Evolutionary conservation across 2,329 filamentous ascomycete genomes (phyloP).

Genomic region (Penicillium thymicola): DNA sequence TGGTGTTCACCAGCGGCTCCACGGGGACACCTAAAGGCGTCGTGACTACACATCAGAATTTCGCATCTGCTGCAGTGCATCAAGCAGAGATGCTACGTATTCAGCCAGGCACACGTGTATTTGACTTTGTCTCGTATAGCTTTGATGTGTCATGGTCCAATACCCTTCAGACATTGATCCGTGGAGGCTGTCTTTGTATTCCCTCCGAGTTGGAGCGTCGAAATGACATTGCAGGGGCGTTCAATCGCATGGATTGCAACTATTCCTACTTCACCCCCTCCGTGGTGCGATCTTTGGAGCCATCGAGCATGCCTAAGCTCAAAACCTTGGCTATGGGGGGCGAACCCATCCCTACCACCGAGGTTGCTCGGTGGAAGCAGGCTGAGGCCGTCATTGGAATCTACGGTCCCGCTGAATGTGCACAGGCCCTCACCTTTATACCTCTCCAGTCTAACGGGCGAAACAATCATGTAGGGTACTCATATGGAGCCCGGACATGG

Average conservation of each 20-base stretch:
- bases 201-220: neutral
- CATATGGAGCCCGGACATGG: neutral
- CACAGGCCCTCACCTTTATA: neutral
- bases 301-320: neutral
- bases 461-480: neutral
- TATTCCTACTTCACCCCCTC: neutral
- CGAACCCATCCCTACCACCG: neutral
- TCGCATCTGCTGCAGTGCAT: neutral
- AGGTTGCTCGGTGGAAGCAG: neutral
- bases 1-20: neutral
- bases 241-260: neutral
- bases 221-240: neutral
- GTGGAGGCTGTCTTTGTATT: slow-evolving; percentile 1
- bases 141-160: slow-evolving; percentile 3
- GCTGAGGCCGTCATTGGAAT: neutral
- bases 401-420: slow-evolving; percentile 1
- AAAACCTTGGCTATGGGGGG: neutral
- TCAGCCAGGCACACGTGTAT: neutral
- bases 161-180: neutral
- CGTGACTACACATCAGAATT: neutral
- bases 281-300: neutral
- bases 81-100: neutral
- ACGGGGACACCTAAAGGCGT: neutral
- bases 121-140: slow-evolving; percentile 1
- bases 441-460: neutral